phyloP scores from a whole-genome alignment of 164 flowering plant species.

The Echeveria elegans region DNA sequence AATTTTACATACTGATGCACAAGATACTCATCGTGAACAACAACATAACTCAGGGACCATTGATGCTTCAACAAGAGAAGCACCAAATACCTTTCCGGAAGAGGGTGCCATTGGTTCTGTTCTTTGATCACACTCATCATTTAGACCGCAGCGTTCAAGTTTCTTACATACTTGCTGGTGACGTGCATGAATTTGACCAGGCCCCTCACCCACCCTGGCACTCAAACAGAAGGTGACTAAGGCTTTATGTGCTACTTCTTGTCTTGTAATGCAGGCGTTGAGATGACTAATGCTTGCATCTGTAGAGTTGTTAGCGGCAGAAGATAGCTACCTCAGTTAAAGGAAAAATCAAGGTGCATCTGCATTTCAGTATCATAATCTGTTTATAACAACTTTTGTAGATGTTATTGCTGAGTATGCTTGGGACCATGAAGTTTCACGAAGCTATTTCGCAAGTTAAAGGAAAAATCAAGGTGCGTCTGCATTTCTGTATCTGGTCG shows the following conservation, averaged over 20 bases:
- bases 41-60: neutral
- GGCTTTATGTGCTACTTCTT: neutral
- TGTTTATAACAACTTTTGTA: neutral
- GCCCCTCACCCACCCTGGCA: constrained; percentile 11
- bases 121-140: constrained; percentile 15
- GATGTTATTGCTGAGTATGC: neutral
- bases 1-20: neutral
- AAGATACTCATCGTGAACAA: neutral
- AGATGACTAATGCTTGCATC: constrained; percentile 16
- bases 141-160: constrained; percentile 16
- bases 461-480: too few species aligned
- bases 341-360: constrained; percentile 71
- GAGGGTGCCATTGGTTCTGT: constrained; percentile 11
- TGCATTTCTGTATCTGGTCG: neutral
- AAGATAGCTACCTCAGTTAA: constrained; percentile 30
- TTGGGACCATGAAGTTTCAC: too few species aligned
- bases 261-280: constrained; percentile 18
- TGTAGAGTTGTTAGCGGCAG: constrained; percentile 32
- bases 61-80: neutral
- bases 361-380: neutral
- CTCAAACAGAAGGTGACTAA: constrained; percentile 14
- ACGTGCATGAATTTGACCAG: constrained; percentile 15
- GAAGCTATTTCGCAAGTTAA: too few species aligned
- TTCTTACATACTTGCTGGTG: constrained; percentile 25
- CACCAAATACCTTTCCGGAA: neutral